Base-by-base conservation (phyloP, 768 basidiomycete species). In the Boletus reticuloceps region DNA sequence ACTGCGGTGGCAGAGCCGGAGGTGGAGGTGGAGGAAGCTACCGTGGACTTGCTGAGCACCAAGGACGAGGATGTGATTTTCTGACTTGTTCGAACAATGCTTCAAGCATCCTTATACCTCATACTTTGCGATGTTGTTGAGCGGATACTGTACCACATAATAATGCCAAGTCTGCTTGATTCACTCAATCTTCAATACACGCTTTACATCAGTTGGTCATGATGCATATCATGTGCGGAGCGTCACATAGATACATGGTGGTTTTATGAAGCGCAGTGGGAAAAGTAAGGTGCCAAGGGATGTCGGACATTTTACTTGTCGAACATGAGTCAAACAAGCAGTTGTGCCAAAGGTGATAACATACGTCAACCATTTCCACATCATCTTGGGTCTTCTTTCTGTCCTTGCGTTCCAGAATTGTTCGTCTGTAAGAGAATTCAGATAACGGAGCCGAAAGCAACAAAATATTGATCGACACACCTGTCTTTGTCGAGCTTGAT, bases 51-150 rank as follows among this genome's bases (percentile, higher is more conserved):
- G 63, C 75, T 98, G 54, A 87, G 83, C 61, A 88, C 83, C 61
- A 96, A 93, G 70, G 95, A 98, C 67, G 84, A 83, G 51, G 95
- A 98, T 74, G 84, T 98, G 47, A 97, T 98, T 70, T 98, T 98
- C 77, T 97, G 70, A 80, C 27, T 8, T 47, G 22, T 29, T 46
- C 40, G 12, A 48, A 31, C 32, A 39, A 20, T 37, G 32, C 31
- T 37, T 20, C 36, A 38, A 45, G 9, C 45, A 31, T 27, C 42
- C 43, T 38, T 37, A 66, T 67, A 58, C 58, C 62, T 32, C 53
- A 17, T 50, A 53, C 22, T 36, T 47, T 55, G 45, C 44, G 47
- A 49, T 37, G n/a, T 41, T 42, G 27, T 48, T 11, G 34, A 47
- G 43, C 16, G 39, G 46, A 43, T 51, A 56, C 47, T 58, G 48